Evolutionary conservation across 495 filamentous ascomycete species (phyloP).

Genomic region (Tuber indicum): DNA sequence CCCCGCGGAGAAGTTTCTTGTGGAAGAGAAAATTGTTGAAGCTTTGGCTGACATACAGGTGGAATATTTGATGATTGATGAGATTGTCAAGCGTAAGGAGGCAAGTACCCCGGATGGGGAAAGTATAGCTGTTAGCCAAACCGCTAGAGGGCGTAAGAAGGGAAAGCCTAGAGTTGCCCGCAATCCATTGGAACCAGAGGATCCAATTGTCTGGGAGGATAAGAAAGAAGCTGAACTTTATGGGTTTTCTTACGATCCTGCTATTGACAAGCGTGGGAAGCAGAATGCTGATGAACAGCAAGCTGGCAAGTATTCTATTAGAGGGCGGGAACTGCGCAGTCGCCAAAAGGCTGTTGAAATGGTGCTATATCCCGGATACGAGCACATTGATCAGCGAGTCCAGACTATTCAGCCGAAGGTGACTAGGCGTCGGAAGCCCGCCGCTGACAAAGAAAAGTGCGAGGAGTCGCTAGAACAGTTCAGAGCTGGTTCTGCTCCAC

Average conservation of each 20-base stretch:
- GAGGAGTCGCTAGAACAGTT: conserved; percentile 22
- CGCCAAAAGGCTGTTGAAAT: conserved; percentile 33
- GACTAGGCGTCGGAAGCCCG: conserved; percentile 30
- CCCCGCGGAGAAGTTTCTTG: conserved; percentile 27
- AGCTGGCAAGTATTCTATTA: conserved; percentile 36
- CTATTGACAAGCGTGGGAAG: conserved; percentile 36
- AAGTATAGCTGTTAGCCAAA: conserved; percentile 7
- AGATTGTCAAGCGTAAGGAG: conserved; percentile 31
- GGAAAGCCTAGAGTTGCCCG: conserved; percentile 19
- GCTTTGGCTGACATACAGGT: conserved; percentile 33
- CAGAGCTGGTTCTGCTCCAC: conserved; percentile 31
- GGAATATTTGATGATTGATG: conserved; percentile 31
- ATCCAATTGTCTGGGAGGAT: conserved; percentile 36
- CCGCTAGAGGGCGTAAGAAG: conserved; percentile 19
- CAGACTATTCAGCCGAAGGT: conserved; percentile 32
- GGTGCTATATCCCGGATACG: conserved; percentile 29
- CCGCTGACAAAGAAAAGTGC: conserved; percentile 32
- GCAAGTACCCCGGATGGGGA: conserved; percentile 21
- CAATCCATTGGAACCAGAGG: conserved; percentile 35
- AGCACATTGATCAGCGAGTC: conserved; percentile 31
- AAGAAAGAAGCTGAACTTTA: conserved; percentile 41
- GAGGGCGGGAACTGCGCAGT: conserved; percentile 32
- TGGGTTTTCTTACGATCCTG: conserved; percentile 36
- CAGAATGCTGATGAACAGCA: conserved; percentile 37
- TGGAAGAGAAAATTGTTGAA: conserved; percentile 36